Base-by-base conservation (phyloP, 2,329 filamentous ascomycete species). In the Phyllosticta paracitricarpa region DNA sequence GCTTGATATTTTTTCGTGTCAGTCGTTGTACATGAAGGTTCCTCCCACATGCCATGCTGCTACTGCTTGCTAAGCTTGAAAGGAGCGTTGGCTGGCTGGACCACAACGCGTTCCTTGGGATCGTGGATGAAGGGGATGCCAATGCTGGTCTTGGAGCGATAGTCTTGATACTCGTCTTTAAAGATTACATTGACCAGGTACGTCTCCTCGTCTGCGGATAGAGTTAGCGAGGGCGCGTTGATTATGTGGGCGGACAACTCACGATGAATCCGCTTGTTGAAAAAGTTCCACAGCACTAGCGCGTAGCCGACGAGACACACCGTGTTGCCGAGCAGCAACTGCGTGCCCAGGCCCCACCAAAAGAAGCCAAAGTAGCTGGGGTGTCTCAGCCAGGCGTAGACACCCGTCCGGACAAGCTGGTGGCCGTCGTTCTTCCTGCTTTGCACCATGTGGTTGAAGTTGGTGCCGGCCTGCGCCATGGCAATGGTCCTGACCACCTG, bases 321-420 rank as follows among this genome's bases (percentile, higher is more conserved):
- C 8, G 82, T 76, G 75, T 99, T 99, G 19, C 93, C 93, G 65
- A 97, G 80, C 60, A 96, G 84, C 53, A 97, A 71, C 79, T 99
- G 94, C 12, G 92, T 96, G 4, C 94, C 94, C n/a, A 97, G 70
- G 0, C 89, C 91, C 93, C 93, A 99, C 86, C 91, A 97, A 75
- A 96, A 99, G 78, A 97, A 99, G 3, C 93, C 94, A 77, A 97
- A 97, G 76, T 99, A 99, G 63, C 88, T 89, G 12, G 94, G 94
- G 74, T 99, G 94, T 25, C 94, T 80, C 58, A 95, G 77, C 54
- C 82, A 73, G 7, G 78, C 77, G 73, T 97, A 99, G 35, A 97
- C 77, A 0, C 94, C 94, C 28, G 79, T 79, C 0, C 88, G 96
- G 2, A 99, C 89, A n/a, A 99, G 81, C 55, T 80, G 79, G 73